Evolutionary conservation across 148 eudicot genomes (phyloP), one percentile per base, ranked within the genome.

Genomic region (Bassia scoparia): DNA sequence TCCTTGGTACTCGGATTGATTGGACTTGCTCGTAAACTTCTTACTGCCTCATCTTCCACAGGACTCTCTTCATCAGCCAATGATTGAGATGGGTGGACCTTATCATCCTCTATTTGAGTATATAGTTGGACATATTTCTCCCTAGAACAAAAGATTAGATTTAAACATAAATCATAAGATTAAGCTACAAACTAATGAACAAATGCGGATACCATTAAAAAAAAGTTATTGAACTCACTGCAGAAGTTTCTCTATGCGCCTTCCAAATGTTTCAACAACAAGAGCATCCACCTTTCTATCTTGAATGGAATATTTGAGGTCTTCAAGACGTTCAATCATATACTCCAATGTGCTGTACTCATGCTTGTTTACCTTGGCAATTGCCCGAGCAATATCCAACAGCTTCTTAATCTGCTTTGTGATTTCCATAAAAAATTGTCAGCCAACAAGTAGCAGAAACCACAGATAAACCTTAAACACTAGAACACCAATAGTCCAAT

Each of bases 211-310:
- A 30, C 3, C 18, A 37, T n/a, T 8, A n/a, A n/a, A 72, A 24
- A 31, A 41, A 5, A 66, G 59, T 33, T 66, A 72, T 74, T 20
- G 66, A 77, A 89, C 99, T 96, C 79, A 96, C 99, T 96, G 99
- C 73, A 96, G 70, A 76, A 92, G 86, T 79, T 92, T 92, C 77
- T 96, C 99, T 77, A 90, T 89, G 73, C 96, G 92, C 81, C 97
- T 88, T 78, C 99, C 99, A 82, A 96, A 96, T 54, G 99, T 96
- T 84, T 92, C 97, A 48, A 96, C 97, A 78, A 96, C 92, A 79
- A 96, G 97, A 75, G 92, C 99, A 83, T 96, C 99, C 84, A 96
- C 96, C 82, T 92, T 96, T 75, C 99, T 87, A 76, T 96, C 97
- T 69, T 96, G 92, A 61, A 96, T 92, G 77, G 96, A n/a, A 81